A percentile compares a stretch with the other conserved stretches of the same genome.
These are phyloP conservation scores for Irpex rosettiformis DNA, from an alignment of 1,284 basidiomycete species.

Conservation along the genomic window DNA sequence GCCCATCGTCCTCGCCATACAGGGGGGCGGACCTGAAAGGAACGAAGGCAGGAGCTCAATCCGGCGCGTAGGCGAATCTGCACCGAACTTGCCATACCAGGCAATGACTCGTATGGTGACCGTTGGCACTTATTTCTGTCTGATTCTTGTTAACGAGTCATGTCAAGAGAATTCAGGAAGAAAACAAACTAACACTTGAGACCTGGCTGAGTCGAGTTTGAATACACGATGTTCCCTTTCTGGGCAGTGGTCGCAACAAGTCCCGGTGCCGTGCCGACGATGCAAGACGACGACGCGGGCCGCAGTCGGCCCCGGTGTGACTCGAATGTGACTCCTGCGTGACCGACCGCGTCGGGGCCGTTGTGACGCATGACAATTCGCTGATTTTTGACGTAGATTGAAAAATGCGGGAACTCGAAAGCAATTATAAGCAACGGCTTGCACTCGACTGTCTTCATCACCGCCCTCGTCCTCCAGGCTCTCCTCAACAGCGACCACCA, in stretches of 20 bases:
- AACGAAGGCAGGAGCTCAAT: neutral
- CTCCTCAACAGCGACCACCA: neutral
- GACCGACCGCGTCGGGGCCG: slow-evolving; percentile 13
- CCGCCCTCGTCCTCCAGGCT: neutral
- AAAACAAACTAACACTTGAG: neutral
- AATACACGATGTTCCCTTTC: neutral
- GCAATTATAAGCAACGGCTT: slow-evolving; percentile 7
- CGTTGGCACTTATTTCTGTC: neutral
- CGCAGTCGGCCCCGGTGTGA: neutral
- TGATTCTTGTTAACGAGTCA: neutral
- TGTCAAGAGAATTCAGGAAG: neutral
- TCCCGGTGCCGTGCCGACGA: neutral
- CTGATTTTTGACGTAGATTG: neutral
- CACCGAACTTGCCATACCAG: neutral
- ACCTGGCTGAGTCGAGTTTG: neutral
- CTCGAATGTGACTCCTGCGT: slow-evolving; percentile 5
- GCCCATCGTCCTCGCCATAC: neutral
- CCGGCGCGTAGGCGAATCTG: neutral
- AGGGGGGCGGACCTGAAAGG: neutral
- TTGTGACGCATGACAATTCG: slow-evolving; percentile 8
- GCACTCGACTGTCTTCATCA: slow-evolving; percentile 1
- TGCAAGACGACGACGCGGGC: neutral
- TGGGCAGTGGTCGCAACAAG: neutral
- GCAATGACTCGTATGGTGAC: neutral
- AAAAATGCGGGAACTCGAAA: too few relatives aligned